Conservation (phyloP, 2,329 filamentous ascomycete genomes). For the Cercospora citrullina region DNA sequence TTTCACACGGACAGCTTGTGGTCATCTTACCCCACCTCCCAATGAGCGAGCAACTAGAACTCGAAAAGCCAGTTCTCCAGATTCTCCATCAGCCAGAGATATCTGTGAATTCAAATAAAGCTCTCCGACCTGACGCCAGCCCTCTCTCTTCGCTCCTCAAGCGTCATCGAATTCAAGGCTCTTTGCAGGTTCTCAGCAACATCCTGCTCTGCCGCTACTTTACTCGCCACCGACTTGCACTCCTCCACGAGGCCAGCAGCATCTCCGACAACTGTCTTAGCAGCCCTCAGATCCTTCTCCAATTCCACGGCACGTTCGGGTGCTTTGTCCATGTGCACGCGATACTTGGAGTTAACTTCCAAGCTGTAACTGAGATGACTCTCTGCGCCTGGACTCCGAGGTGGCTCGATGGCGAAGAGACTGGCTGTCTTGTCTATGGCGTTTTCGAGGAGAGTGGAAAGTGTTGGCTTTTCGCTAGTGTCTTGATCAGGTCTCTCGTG, state of each 20-base stretch:
- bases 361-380: conserved; percentile 9
- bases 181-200: background rate
- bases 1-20: background rate
- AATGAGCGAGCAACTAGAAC: background rate
- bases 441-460: background rate
- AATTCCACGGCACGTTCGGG: conserved; percentile 5
- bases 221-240: background rate
- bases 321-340: conserved; percentile 13
- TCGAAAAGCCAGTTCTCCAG: background rate
- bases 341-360: conserved; percentile 14
- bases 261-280: background rate
- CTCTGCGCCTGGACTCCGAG: conserved; percentile 6
- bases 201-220: background rate
- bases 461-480: background rate
- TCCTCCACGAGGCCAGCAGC: conserved; percentile 1
- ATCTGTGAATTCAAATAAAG: background rate
- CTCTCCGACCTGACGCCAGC: background rate
- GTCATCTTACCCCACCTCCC: background rate
- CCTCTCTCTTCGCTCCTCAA: conserved; percentile 8
- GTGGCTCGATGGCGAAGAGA: conserved; percentile 10
- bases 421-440: conserved; percentile 3
- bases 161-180: background rate
- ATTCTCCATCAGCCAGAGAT: background rate
- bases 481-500: background rate
- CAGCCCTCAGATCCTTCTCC: background rate